Percentiles rank a stretch among this genome's conserved stretches.
Evolutionary conservation across 352 stramenopile species (phyloP).

Genomic region (Globisporangium iwayamae): DNA sequence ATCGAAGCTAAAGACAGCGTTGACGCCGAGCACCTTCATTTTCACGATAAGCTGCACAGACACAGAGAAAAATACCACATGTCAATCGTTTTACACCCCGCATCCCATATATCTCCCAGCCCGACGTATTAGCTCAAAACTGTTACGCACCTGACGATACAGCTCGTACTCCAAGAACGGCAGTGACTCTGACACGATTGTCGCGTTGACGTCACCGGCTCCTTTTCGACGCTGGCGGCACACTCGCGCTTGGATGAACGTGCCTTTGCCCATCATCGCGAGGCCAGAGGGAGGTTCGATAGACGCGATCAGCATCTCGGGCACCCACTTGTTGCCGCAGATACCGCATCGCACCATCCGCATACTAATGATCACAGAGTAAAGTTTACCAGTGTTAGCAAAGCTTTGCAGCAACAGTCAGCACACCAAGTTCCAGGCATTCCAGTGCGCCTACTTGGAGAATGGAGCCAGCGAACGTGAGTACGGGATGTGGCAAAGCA

Average conservation of each 20-base stretch:
- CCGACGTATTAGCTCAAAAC: not conserved
- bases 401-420: not conserved
- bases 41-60: slow-evolving; percentile 71
- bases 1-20: slow-evolving; percentile 94
- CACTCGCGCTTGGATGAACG: slow-evolving; percentile 95
- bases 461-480: slow-evolving; percentile 94
- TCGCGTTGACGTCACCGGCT: slow-evolving; percentile 93
- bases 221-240: slow-evolving; percentile 91
- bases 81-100: not conserved
- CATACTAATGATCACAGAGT: slow-evolving; percentile 65
- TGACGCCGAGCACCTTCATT: slow-evolving; percentile 93
- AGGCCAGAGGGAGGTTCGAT: slow-evolving; percentile 82
- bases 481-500: slow-evolving; percentile 97
- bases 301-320: slow-evolving; percentile 92
- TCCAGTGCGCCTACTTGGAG: slow-evolving; percentile 69
- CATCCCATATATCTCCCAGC: not conserved
- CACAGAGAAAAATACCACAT: not conserved
- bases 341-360: slow-evolving; percentile 95
- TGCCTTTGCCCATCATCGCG: slow-evolving; percentile 87
- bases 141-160: slow-evolving; percentile 88
- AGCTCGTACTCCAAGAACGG: slow-evolving; percentile 99
- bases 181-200: slow-evolving; percentile 94
- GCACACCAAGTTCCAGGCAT: not conserved
- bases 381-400: slow-evolving; percentile 2
- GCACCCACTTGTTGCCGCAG: slow-evolving; percentile 98